Conservation (phyloP, 2,329 filamentous ascomycete genomes). For the Fusarium sp. region DNA sequence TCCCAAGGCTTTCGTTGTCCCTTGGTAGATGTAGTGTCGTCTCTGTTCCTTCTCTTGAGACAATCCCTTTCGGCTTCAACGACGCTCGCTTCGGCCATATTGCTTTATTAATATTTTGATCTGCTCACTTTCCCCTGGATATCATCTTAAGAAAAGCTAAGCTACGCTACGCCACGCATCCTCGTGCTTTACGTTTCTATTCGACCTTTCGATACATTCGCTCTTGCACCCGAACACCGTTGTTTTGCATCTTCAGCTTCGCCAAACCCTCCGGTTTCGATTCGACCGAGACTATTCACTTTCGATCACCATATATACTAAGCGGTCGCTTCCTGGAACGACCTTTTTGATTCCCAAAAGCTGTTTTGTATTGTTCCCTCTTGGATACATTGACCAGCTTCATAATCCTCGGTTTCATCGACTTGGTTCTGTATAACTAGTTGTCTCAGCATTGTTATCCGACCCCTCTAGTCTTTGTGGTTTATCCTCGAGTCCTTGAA, state of each 20-base stretch:
- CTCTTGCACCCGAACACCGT: slow-evolving; percentile 40
- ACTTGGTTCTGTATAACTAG: slow-evolving; percentile 43
- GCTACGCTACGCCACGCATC: slow-evolving; percentile 28
- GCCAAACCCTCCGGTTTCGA: slow-evolving; percentile 37
- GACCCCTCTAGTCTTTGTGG: slow-evolving; percentile 21
- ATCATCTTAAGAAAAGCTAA: slow-evolving; percentile 28
- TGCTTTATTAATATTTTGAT: slow-evolving; percentile 51
- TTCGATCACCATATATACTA: slow-evolving; percentile 48
- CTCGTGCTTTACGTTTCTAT: slow-evolving; percentile 48
- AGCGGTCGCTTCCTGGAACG: slow-evolving; percentile 45
- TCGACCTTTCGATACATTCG: slow-evolving; percentile 47
- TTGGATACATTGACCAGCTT: slow-evolving; percentile 42
- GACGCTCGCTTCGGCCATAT: slow-evolving; percentile 52
- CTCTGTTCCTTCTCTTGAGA: slow-evolving; percentile 48
- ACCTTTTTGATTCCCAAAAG: slow-evolving; percentile 28
- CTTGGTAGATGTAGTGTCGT: slow-evolving; percentile 49
- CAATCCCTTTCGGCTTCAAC: slow-evolving; percentile 47
- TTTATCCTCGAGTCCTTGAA: slow-evolving; percentile 20
- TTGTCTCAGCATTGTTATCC: slow-evolving; percentile 37
- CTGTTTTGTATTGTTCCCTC: slow-evolving; percentile 27
- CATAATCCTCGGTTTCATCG: slow-evolving; percentile 43
- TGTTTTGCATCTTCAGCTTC: slow-evolving; percentile 40
- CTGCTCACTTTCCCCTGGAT: slow-evolving; percentile 41
- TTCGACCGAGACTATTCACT: slow-evolving; percentile 43
- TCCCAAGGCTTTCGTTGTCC: slow-evolving; percentile 41